A percentile compares a stretch with the other conserved stretches of the same genome.
Conservation (phyloP, 352 stramenopile genomes). For the Pythium graminicola region DNA sequence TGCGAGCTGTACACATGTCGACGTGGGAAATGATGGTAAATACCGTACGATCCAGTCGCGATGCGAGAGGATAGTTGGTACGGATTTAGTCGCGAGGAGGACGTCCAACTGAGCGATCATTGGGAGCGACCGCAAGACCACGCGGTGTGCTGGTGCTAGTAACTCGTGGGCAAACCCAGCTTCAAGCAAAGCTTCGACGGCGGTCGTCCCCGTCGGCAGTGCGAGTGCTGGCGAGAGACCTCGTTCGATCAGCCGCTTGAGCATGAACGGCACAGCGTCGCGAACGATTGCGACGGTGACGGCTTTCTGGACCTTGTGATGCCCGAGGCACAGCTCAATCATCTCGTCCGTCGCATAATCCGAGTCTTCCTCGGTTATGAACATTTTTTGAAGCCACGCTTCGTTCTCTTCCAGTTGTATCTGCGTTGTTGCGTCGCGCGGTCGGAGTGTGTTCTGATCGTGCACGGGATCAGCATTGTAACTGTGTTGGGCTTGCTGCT, state of each 20-base stretch:
- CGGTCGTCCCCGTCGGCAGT: conserved; percentile 16
- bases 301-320: conserved; percentile 62
- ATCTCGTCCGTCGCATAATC: conserved; percentile 61
- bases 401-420: conserved; percentile 29
- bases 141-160: conserved; percentile 30
- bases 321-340: conserved; percentile 57
- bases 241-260: conserved; percentile 44
- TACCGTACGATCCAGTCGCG: conserved; percentile 69
- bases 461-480: conserved; percentile 5
- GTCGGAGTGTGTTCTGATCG: conserved; percentile 14
- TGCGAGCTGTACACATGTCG: conserved; percentile 35
- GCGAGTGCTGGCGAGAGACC: conserved; percentile 37
- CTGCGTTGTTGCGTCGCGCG: conserved; percentile 11
- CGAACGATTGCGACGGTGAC: conserved; percentile 47
- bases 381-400: conserved; percentile 45
- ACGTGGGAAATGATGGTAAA: conserved; percentile 30
- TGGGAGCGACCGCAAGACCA: conserved; percentile 48
- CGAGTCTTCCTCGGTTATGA: conserved; percentile 19
- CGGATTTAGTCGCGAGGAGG: conserved; percentile 34
- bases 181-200: conserved; percentile 36
- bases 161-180: conserved; percentile 37
- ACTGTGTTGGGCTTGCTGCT: conserved; percentile 42
- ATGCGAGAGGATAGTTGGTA: conserved; percentile 44
- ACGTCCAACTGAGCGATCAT: conserved; percentile 48
- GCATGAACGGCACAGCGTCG: conserved; percentile 37